Evolutionary conservation across 176 grass and related monocot genomes (phyloP), one percentile per base, ranked within the genome.

Genomic region (Zizania latifolia): DNA sequence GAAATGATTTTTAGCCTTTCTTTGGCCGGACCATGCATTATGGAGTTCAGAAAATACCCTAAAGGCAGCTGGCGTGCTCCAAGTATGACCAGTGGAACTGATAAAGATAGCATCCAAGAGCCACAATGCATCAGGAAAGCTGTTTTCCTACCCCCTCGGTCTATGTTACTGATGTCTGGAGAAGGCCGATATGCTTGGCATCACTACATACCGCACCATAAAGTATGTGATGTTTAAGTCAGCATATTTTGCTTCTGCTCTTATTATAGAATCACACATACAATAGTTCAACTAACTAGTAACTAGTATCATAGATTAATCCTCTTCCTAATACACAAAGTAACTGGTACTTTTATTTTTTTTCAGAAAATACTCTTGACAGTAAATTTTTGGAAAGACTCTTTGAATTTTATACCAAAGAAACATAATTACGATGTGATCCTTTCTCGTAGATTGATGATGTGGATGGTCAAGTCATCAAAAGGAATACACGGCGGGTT

Each of bases 121-220:
- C 66, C 83, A 53, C 75, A 62, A 39, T 82, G 78, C 62, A 83
- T 32, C 62, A 87, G 89, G 76, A 93, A 93, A 83, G 89, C 89
- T 67, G 78, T 98, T 81, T 94, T 89, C 36, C 84, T 98, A 63
- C 88, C 91, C 63, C 78, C 91, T 41, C 81, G 78, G 10, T 98
- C 94, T 0, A 89, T 98, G 78, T 76, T 98, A 81, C 68, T 98
- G 70, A 94, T 98, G 89, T 94, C 94, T 75, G 88, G 91, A 82
- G 91, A 98, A 94, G 91, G 91, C 16, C 81, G 88, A 55, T 98
- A 92, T 81, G 91, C 94, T 46, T 98, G 94, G 94, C 86, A 98
- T 87, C 94, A 98, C 83, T 98, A 98, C 78, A 94, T 98, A 87
- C 91, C 89, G 15, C 94, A 98, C 86, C 94, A 92, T 79, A 98